Percentiles rank a stretch among this genome's conserved stretches.
phyloP scores from a whole-genome alignment of 1,139 yeast species.

The Debaryomyces singareniensis region DNA sequence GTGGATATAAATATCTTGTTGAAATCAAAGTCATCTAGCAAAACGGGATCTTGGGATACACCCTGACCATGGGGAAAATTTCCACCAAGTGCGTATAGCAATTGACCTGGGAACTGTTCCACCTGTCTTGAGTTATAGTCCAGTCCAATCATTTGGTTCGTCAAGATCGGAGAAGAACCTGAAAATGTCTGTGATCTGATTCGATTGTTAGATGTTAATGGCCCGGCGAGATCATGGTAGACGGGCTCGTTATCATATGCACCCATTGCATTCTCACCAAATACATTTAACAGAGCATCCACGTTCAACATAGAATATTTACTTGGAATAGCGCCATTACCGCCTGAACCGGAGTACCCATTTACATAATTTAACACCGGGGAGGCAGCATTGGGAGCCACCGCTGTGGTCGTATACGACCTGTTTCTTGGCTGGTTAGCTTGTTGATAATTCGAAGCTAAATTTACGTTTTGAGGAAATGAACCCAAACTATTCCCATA shows the following conservation, averaged over 20 bases:
- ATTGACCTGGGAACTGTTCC: slow-evolving; percentile 1
- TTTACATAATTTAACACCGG: slow-evolving; percentile 7
- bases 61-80: neutral
- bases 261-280: neutral
- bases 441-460: neutral
- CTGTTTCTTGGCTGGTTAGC: slow-evolving; percentile 25
- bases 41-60: slow-evolving; percentile 19
- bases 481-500: neutral
- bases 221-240: neutral
- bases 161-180: slow-evolving; percentile 26
- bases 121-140: neutral
- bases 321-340: slow-evolving; percentile 5
- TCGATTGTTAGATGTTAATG: slow-evolving; percentile 13
- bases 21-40: slow-evolving; percentile 53
- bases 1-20: slow-evolving; percentile 40
- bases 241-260: slow-evolving; percentile 7
- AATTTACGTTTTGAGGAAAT: neutral
- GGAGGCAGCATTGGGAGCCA: slow-evolving; percentile 12
- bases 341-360: neutral
- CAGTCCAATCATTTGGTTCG: slow-evolving; percentile 1
- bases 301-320: slow-evolving; percentile 3
- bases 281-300: neutral
- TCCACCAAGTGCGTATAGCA: too few relatives aligned
- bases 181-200: slow-evolving; percentile 40
- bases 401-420: slow-evolving; percentile 44